A percentile compares a stretch with the other conserved stretches of the same genome.
These are phyloP conservation scores for Candida oleophila DNA, from an alignment of 805 yeast species.

Conservation along the genomic window DNA sequence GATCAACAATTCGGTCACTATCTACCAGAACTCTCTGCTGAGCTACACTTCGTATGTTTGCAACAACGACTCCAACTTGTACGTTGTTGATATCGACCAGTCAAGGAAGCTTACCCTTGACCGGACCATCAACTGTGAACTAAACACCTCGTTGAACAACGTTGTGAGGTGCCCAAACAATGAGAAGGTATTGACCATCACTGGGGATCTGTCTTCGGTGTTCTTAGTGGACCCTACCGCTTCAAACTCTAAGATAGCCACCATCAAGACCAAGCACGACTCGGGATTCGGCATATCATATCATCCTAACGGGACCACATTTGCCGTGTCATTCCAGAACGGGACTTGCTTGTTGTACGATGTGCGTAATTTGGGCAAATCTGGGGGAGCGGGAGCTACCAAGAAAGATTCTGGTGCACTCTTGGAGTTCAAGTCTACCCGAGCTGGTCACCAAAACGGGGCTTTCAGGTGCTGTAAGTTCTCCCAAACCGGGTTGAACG, in stretches of 20 bases:
- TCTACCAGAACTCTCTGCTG: constrained; percentile 33
- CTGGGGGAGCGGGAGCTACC: neutral
- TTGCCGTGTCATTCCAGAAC: constrained; percentile 83
- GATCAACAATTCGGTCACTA: constrained; percentile 76
- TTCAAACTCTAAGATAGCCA: constrained; percentile 23
- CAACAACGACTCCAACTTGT: constrained; percentile 77
- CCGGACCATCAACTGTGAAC: constrained; percentile 43
- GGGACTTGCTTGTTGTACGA: constrained; percentile 81
- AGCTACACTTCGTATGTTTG: constrained; percentile 63
- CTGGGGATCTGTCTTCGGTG: constrained; percentile 77
- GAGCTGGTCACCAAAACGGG: constrained; percentile 54
- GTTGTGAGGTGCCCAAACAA: constrained; percentile 57
- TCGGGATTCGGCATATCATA: constrained; percentile 83
- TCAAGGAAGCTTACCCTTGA: constrained; percentile 42
- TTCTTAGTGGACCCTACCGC: constrained; percentile 51
- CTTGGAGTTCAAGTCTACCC: constrained; percentile 56
- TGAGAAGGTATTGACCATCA: constrained; percentile 41
- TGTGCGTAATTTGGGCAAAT: constrained; percentile 50
- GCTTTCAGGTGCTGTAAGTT: constrained; percentile 63
- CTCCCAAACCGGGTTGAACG: constrained; percentile 61
- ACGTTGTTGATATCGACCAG: constrained; percentile 57
- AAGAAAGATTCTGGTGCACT: constrained; percentile 35
- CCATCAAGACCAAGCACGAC: constrained; percentile 61
- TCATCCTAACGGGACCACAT: constrained; percentile 69
- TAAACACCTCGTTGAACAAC: constrained; percentile 73